Base-by-base conservation (phyloP, 2,329 filamentous ascomycete genomes). In the Fusarium mangiferae region DNA sequence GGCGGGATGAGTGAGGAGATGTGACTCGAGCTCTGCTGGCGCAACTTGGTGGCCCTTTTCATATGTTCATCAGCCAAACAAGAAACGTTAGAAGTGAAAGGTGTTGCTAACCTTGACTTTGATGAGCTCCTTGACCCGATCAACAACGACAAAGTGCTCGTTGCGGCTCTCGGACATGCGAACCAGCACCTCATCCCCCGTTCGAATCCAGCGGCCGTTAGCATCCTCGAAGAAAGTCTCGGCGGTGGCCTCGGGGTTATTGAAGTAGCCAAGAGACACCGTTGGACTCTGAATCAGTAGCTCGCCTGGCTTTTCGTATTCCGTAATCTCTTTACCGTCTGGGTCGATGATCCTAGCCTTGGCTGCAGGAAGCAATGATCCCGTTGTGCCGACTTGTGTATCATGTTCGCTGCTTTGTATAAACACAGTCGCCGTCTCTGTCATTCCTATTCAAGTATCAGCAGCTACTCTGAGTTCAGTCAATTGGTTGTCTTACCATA, bases 131-230 rank as follows among this genome's bases (percentile, higher is more conserved):
- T 90, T 88, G 63, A 87, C 82, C 20, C 95, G 89, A 79, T 98
- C 95, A 3, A 94, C 92, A 62, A 98, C 93, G 78, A 94, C 92
- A 46, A 98, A 81, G 78, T 98, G 95, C 81, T 98, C 94, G 70
- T 91, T 84, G 3, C 94, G 94, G 3, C 85, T 84, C 0, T 89
- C 87, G 7, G 90, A 85, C 76, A 89, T 87, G 3, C 88, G 87
- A 15, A 96, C 84, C 4, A 96, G 84, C 0, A 92, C 94, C 79
- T 97, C 94, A 77, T 98, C 95, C 7, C 95, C 95, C 0, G 95
- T 98, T 28, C 89, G 89, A 86, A 97, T 90, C 90, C 94, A 96
- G 70, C 90, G 83, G 9, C 90, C 90, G 68, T 94, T 90, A 5
- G 90, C 85, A 62, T 90, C 86, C 66, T 83, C 84, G 1, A 91